phyloP scores from a whole-genome alignment of 2,329 filamentous ascomycete species.

The Juglanconis sp. region DNA sequence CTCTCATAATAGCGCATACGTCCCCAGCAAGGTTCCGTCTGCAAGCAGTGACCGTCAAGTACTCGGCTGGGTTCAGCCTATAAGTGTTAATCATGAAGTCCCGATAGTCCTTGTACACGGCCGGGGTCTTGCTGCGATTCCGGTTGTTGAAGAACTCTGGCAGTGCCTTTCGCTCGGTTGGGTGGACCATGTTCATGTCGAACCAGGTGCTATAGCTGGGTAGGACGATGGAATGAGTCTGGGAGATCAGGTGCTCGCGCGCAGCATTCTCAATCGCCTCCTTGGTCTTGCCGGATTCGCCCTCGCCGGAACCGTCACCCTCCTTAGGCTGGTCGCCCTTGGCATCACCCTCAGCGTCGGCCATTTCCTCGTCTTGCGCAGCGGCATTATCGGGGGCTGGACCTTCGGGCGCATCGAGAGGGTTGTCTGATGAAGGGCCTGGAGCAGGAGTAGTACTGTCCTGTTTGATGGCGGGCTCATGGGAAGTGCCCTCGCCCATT shows the following conservation, averaged over 20 bases:
- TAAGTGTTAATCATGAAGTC: constrained; percentile 99
- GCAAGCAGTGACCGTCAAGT: constrained; percentile 94
- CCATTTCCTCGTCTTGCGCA: constrained; percentile 78
- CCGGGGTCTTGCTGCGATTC: constrained; percentile 95
- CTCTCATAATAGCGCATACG: constrained; percentile 98
- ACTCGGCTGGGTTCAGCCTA: constrained; percentile 90
- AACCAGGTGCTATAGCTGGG: constrained; percentile 99
- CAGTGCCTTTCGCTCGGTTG: constrained; percentile 88
- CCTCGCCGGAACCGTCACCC: constrained; percentile 47
- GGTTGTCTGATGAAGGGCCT: constrained; percentile 54
- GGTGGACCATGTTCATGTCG: constrained; percentile 91
- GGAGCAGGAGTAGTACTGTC: constrained; percentile 59
- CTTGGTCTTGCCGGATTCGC: constrained; percentile 60
- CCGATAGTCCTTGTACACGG: constrained; percentile 97
- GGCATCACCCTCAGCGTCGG: constrained; percentile 46
- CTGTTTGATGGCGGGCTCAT: constrained; percentile 55
- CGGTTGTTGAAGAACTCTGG: constrained; percentile 98
- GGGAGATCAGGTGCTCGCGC: constrained; percentile 84
- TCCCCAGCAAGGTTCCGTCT: constrained; percentile 92
- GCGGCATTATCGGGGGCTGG: constrained; percentile 60
- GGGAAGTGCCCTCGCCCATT: constrained; percentile 53
- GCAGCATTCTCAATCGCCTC: constrained; percentile 80
- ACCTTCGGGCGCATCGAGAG: constrained; percentile 66
- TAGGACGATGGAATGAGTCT: constrained; percentile 93
- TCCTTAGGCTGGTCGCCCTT: constrained; percentile 43